These are phyloP conservation scores for Colletotrichum lini DNA, from an alignment of 2,329 filamentous ascomycete genomes.

Conservation along the genomic window DNA sequence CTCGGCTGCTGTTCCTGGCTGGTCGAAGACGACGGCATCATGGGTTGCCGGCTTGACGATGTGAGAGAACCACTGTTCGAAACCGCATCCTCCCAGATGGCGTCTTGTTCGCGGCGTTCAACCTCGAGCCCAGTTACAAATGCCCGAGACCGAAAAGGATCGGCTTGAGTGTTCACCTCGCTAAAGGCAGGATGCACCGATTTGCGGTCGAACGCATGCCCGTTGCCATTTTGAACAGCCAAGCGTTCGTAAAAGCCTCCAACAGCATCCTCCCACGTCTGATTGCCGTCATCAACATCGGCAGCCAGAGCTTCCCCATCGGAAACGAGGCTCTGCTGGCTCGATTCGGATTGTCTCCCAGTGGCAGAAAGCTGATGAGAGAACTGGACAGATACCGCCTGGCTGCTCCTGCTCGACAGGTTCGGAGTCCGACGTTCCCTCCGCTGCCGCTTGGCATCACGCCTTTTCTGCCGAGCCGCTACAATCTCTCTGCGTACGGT, in stretches of 20 bases:
- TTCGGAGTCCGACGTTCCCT: not conserved
- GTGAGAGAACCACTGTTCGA: not conserved
- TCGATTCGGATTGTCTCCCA: not conserved
- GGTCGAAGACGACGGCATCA: not conserved
- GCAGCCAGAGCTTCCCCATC: not conserved
- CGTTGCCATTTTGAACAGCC: slow-evolving; percentile 5
- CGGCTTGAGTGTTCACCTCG: not conserved
- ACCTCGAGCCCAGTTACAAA: not conserved
- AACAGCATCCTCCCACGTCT: slow-evolving; percentile 8
- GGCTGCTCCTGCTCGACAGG: not conserved
- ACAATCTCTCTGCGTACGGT: slow-evolving; percentile 26
- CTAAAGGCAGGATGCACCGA: slow-evolving; percentile 22
- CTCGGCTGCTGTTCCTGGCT: not conserved
- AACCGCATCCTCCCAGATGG: not conserved
- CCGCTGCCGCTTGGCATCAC: slow-evolving; percentile 4
- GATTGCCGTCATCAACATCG: slow-evolving; percentile 8
- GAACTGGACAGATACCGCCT: not conserved
- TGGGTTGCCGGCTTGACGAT: not conserved
- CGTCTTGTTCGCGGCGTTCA: not conserved
- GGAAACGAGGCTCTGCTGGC: not conserved
- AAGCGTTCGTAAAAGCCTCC: slow-evolving; percentile 13
- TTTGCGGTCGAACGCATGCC: slow-evolving; percentile 8
- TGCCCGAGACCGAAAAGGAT: not conserved
- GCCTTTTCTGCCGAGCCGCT: slow-evolving; percentile 36
- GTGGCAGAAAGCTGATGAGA: not conserved